Evolutionary conservation across 176 grass and related monocot species (phyloP).

Genomic region (Oropetium thomaeum): DNA sequence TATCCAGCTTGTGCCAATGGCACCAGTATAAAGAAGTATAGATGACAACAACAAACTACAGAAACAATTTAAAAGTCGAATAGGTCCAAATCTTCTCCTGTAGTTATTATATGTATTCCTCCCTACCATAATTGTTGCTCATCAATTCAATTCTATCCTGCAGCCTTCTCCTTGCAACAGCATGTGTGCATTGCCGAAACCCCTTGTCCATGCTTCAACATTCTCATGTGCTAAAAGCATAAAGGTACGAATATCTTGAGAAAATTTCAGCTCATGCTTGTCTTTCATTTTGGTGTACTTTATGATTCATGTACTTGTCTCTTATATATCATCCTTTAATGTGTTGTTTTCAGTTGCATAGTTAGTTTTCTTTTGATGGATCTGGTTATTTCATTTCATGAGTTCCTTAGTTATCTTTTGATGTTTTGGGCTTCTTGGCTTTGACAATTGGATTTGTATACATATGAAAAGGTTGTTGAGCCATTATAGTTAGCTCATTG

Average conservation of each 20-base stretch:
- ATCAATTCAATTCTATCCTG: slow-evolving; percentile 29
- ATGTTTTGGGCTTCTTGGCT: slow-evolving; percentile 19
- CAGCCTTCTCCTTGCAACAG: slow-evolving; percentile 20
- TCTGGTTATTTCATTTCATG: background rate
- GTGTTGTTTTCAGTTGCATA: slow-evolving; percentile 11
- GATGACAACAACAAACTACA: slow-evolving; percentile 24
- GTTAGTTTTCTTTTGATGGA: background rate
- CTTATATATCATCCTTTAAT: background rate
- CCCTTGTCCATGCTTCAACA: slow-evolving; percentile 4
- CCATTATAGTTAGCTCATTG: slow-evolving; percentile 5
- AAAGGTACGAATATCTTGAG: background rate
- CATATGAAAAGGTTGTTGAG: background rate
- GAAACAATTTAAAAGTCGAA: slow-evolving; percentile 32
- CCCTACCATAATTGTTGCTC: slow-evolving; percentile 17
- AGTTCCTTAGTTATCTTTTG: slow-evolving; percentile 16
- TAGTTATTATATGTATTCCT: slow-evolving; percentile 28
- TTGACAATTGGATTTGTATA: slow-evolving; percentile 8
- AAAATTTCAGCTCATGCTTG: slow-evolving; percentile 32
- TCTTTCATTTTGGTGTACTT: slow-evolving; percentile 20
- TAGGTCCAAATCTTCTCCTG: slow-evolving; percentile 40
- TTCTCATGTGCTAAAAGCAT: slow-evolving; percentile 18
- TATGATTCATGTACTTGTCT: slow-evolving; percentile 4
- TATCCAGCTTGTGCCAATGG: slow-evolving; percentile 35
- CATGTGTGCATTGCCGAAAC: slow-evolving; percentile 20
- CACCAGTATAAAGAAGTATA: slow-evolving; percentile 18